A percentile compares a stretch with the other conserved stretches of the same genome.
These are phyloP conservation scores for Noccaea bulbosa DNA, from an alignment of 345 rosid genomes.

Conservation along the genomic window DNA sequence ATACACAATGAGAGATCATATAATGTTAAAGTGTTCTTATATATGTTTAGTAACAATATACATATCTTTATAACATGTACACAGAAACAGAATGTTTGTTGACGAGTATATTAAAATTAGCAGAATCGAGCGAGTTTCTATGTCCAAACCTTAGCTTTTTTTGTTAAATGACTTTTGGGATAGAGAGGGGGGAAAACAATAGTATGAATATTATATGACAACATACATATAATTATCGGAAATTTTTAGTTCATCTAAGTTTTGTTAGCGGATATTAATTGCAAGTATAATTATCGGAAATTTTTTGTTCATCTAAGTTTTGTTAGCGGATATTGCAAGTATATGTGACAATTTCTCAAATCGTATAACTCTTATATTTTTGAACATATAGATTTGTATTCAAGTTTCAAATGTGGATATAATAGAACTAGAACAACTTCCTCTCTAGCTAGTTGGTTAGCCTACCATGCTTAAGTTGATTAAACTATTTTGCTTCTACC, in stretches of 20 bases:
- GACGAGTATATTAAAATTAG: constrained; percentile 14
- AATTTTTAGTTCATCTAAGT: neutral
- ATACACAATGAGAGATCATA: neutral
- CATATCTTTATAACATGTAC: neutral
- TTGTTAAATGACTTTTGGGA: constrained; percentile 37
- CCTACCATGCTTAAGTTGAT: constrained; percentile 43
- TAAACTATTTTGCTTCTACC: constrained; percentile 44
- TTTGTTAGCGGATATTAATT: neutral
- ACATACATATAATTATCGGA: neutral
- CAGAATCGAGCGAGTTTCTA: constrained; percentile 18
- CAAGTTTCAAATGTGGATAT: constrained; percentile 3
- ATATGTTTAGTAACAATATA: neutral
- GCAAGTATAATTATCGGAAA: neutral
- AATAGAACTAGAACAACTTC: constrained; percentile 30
- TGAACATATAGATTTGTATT: neutral
- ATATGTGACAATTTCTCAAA: neutral
- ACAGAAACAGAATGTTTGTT: constrained; percentile 31
- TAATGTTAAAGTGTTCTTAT: neutral
- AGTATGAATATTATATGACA: neutral
- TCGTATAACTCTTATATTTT: neutral
- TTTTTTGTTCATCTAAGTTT: neutral
- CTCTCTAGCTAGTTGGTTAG: constrained; percentile 32
- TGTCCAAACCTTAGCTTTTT: constrained; percentile 7
- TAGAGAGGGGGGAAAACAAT: constrained; percentile 16
- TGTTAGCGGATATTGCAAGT: neutral